phyloP scores from a whole-genome alignment of 2,329 filamentous ascomycete species.

The Colletotrichum abscissum region DNA sequence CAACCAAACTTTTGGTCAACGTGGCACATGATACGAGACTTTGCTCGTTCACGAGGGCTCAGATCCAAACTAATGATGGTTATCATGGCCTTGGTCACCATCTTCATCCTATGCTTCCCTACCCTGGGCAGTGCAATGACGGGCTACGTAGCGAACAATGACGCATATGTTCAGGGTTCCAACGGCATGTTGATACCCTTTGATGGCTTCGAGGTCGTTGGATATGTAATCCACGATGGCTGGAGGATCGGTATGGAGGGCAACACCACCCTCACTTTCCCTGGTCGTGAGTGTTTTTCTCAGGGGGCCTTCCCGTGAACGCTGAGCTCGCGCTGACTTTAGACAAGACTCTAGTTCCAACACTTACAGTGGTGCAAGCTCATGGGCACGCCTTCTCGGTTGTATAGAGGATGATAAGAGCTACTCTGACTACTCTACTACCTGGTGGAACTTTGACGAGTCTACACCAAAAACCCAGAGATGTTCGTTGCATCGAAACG shows the following conservation, averaged over 20 bases:
- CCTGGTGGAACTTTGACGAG: not conserved
- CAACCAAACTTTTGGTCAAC: conserved; percentile 38
- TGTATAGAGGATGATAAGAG: not conserved
- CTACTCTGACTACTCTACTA: too few species aligned
- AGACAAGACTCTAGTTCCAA: not conserved
- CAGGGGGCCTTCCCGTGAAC: not conserved
- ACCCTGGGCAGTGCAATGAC: conserved; percentile 44
- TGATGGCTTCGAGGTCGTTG: conserved; percentile 31
- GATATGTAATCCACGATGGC: conserved; percentile 41
- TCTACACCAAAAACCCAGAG: not conserved
- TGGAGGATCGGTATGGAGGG: conserved; percentile 35
- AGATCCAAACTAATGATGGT: conserved; percentile 38
- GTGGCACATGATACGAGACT: conserved; percentile 35
- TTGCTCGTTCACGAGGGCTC: conserved; percentile 35
- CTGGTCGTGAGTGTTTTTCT: not conserved
- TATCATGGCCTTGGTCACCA: conserved; percentile 40
- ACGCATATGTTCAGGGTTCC: conserved; percentile 38
- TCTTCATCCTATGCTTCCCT: conserved; percentile 43
- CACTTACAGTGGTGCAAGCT: not conserved
- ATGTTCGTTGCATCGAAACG: conserved; percentile 12
- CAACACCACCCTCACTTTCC: conserved; percentile 31
- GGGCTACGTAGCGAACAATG: conserved; percentile 40
- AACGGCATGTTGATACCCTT: conserved; percentile 36
- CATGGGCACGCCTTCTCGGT: not conserved
- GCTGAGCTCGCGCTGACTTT: not conserved